phyloP scores from a whole-genome alignment of 805 yeast genomes.

The Hanseniaspora pseudoguilliermondii region DNA sequence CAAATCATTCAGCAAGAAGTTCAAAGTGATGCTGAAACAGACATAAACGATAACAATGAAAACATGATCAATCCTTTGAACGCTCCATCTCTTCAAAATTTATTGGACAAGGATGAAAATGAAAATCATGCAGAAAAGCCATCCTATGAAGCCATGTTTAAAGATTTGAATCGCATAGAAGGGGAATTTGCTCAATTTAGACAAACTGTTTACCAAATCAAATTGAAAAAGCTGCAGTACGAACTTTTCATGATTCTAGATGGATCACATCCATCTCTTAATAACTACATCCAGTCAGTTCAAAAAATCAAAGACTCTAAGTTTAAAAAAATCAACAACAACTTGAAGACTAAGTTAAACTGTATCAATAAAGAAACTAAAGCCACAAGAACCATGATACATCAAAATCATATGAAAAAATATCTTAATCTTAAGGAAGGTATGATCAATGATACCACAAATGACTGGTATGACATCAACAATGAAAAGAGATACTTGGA shows the following conservation, averaged over 20 bases:
- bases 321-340: conserved; percentile 37
- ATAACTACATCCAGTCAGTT: conserved; percentile 56
- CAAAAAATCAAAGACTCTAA: conserved; percentile 63
- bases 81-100: conserved; percentile 1
- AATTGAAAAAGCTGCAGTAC: conserved; percentile 58
- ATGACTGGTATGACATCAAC: conserved; percentile 83
- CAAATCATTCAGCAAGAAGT: conserved; percentile 25
- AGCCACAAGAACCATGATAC: conserved; percentile 66
- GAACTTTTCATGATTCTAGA: conserved; percentile 77
- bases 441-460: conserved; percentile 60
- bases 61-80: neutral
- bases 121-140: conserved; percentile 3
- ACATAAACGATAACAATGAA: neutral
- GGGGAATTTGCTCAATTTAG: conserved; percentile 73
- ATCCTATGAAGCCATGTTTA: conserved; percentile 41
- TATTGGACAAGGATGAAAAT: conserved; percentile 19
- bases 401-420: conserved; percentile 66
- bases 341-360: conserved; percentile 52
- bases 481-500: conserved; percentile 78
- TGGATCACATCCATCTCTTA: conserved; percentile 85
- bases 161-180: conserved; percentile 47
- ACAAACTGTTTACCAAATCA: conserved; percentile 75
- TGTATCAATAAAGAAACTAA: conserved; percentile 71
- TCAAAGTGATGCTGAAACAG: conserved; percentile 42
- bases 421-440: conserved; percentile 52